phyloP scores from a whole-genome alignment of 768 basidiomycete genomes.

The Termitomyces sp. region DNA sequence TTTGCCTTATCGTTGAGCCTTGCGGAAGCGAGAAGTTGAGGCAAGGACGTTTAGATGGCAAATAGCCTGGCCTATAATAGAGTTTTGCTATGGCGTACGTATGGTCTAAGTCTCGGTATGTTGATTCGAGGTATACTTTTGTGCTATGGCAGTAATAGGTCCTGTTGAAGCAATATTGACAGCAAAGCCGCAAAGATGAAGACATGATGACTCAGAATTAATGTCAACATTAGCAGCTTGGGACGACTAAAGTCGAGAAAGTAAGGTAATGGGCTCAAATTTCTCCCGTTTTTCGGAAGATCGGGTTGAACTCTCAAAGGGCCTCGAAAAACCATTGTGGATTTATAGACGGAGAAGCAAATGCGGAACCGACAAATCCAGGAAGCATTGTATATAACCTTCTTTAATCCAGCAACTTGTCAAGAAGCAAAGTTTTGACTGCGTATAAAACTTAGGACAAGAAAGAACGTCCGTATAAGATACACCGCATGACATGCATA shows the following conservation, averaged over 20 bases:
- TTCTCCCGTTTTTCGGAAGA: too few species aligned
- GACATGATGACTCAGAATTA: not conserved
- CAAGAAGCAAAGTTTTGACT: too few species aligned
- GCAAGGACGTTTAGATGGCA: constrained; percentile 17
- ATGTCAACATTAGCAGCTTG: not conserved
- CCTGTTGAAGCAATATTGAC: too few species aligned
- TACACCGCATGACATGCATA: not conserved
- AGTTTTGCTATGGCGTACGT: not conserved
- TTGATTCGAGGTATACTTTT: not conserved
- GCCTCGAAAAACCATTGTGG: too few species aligned
- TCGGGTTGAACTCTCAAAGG: too few species aligned
- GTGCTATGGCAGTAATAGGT: not conserved
- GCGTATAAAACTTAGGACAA: not conserved
- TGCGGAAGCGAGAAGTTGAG: constrained; percentile 51
- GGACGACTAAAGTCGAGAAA: not conserved
- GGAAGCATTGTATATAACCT: too few species aligned
- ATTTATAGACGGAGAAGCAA: too few species aligned
- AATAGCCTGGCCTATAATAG: not conserved
- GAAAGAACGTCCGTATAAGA: not conserved
- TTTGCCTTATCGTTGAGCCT: constrained; percentile 69
- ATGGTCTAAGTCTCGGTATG: not conserved
- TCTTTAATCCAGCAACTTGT: not conserved
- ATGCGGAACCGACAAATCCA: too few species aligned
- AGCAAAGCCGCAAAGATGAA: not conserved
- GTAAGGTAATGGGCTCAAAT: too few species aligned